Evolutionary conservation across 2,329 filamentous ascomycete species (phyloP).

Genomic region (Hypoxylon sp.): DNA sequence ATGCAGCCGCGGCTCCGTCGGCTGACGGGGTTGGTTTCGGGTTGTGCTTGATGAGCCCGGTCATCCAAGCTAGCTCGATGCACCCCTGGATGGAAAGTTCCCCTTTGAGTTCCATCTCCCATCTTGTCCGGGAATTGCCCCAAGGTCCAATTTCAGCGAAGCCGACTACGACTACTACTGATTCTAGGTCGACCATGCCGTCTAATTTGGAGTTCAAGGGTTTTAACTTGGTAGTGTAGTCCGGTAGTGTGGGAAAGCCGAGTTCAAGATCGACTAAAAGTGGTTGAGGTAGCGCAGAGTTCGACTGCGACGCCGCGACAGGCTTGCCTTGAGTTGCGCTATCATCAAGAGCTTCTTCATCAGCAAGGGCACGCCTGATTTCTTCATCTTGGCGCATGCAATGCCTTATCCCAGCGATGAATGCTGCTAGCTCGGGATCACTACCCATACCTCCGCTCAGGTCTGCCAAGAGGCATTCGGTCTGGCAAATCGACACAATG

Average conservation of each 20-base stretch:
- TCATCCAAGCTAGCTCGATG: conserved; percentile 81
- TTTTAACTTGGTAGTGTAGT: conserved; percentile 45
- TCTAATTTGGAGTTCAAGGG: conserved; percentile 47
- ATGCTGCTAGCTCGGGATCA: conserved; percentile 49
- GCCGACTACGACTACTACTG: conserved; percentile 58
- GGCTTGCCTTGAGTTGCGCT: conserved; percentile 27
- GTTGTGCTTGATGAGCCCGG: conserved; percentile 78
- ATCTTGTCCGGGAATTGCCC: conserved; percentile 79
- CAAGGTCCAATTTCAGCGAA: conserved; percentile 67
- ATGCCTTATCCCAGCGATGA: conserved; percentile 65
- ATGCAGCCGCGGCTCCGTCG: conserved; percentile 77
- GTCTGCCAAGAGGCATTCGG: conserved; percentile 57
- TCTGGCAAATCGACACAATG: conserved; percentile 53
- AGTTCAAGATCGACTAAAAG: conserved; percentile 57
- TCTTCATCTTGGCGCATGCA: conserved; percentile 42
- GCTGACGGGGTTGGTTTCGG: conserved; percentile 73
- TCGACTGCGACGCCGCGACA: conserved; percentile 9
- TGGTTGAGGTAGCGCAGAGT: conserved; percentile 53
- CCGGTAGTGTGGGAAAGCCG: conserved; percentile 50
- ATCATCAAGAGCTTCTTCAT: conserved; percentile 41
- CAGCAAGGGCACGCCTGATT: conserved; percentile 34
- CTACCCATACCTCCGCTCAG: conserved; percentile 57
- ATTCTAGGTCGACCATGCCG: conserved; percentile 58
- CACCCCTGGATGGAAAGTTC: conserved; percentile 79
- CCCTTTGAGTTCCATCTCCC: conserved; percentile 80